Base-by-base conservation (phyloP, 106 monocot species). In the Cymbidium sinense region DNA sequence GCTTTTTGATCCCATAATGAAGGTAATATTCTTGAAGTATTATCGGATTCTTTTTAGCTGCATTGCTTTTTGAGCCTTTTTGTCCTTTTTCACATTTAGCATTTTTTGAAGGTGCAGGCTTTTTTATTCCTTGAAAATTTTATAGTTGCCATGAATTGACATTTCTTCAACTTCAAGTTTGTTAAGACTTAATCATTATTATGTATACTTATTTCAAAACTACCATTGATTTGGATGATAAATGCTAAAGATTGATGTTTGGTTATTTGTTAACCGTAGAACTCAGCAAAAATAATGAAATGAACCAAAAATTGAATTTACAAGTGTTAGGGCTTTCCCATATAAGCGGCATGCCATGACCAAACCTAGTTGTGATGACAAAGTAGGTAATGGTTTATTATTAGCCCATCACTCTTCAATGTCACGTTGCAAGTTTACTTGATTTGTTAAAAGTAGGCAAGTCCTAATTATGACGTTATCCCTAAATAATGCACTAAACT, bases 1-100 rank as follows among this genome's bases (percentile, higher is more conserved):
- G 78, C 79, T 98, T 65, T 98, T 94, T 81, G 94, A 98, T 92
- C 96, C 94, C 33, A 77, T 87, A 81, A 75, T 88, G 55, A 98
- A 98, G 96, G 96, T 91, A 91, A 65, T 80, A 69, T 64, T 70
- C 19, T 43, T 70, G 19, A 29, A 31, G 11, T 67, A 15, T n/a
- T 58, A n/a, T 58, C 23, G 58, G 5, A 0, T 58, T 58, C 20
- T 58, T 8, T 58, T 58, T n/a, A 47, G 58, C 20, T 58, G 58
- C 58, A 58, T 58, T 58, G 58, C 23, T 67, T 67, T 67, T 6
- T 15, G 31, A 67, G 31, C 11, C 33, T 67, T 33, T 67, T 67
- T 67, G 4, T 17, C n/a, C n/a, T 64, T 3, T 0, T 30, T 33
- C 33, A 33, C 15, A 23, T 67, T 67, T 3, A 3, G 2, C 61